These are phyloP conservation scores for Pythium aquatile DNA, from an alignment of 352 stramenopile species.

Conservation along the genomic window DNA sequence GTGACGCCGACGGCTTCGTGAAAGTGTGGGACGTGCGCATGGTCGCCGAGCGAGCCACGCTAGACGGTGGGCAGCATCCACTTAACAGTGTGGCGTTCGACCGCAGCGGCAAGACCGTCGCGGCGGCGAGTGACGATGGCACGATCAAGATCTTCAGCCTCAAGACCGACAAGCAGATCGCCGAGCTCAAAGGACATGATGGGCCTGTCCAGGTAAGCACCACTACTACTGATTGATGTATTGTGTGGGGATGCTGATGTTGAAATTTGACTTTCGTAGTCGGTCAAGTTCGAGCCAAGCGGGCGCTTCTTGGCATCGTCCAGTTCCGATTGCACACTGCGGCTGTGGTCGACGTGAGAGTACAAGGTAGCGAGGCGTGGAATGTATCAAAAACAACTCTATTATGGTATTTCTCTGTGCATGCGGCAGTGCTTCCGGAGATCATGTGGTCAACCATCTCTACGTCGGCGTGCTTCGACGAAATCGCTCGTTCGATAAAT, in stretches of 20 bases:
- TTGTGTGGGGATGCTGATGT: slow-evolving; percentile 16
- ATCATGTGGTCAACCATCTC: not conserved
- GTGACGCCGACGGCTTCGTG: slow-evolving; percentile 92
- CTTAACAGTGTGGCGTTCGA: slow-evolving; percentile 92
- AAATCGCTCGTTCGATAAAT: slow-evolving; percentile 10
- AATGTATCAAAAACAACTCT: slow-evolving; percentile 7
- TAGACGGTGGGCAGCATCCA: slow-evolving; percentile 86
- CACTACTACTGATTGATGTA: not conserved
- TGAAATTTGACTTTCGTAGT: slow-evolving; percentile 37
- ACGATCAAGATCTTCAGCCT: slow-evolving; percentile 89
- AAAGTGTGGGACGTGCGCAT: slow-evolving; percentile 96
- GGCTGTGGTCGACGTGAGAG: slow-evolving; percentile 72
- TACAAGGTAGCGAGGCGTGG: not conserved
- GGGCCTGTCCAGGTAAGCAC: slow-evolving; percentile 88
- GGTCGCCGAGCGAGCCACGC: slow-evolving; percentile 87
- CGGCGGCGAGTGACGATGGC: slow-evolving; percentile 89
- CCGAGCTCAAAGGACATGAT: slow-evolving; percentile 89
- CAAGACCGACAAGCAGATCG: slow-evolving; percentile 58
- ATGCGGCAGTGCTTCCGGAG: not conserved
- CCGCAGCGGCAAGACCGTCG: slow-evolving; percentile 80
- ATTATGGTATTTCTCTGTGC: slow-evolving; percentile 8
- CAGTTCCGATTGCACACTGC: slow-evolving; percentile 92
- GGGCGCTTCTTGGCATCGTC: slow-evolving; percentile 89
- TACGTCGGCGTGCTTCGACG: not conserved
- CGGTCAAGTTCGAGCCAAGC: slow-evolving; percentile 88